Base-by-base conservation (phyloP, 2,329 filamentous ascomycete genomes). In the Arthrobotrys entomopaga region DNA sequence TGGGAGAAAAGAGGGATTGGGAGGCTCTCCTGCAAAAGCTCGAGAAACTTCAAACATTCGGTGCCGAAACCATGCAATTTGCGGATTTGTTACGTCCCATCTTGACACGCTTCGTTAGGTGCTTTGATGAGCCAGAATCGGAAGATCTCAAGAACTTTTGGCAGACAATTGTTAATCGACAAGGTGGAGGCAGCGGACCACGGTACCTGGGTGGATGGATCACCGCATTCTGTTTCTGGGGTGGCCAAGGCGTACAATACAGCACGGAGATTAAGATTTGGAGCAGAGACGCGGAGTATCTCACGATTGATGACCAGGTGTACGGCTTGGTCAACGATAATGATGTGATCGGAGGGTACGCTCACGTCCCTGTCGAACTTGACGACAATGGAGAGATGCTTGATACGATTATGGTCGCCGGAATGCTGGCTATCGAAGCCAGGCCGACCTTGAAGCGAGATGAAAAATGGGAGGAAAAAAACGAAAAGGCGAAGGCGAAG, bases 1-100 rank as follows among this genome's bases (percentile, higher is more conserved):
- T 84, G 0, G 86, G 86, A 1, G 81, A 84, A 43, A 77, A 80
- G 11, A 65, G 71, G 0, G 85, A 88, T 78, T 87, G 84, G 82
- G 77, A 80, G 20, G 77, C 77, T 22, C 78, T 88, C 5, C 77
- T 82, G 8, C 70, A 42, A 0, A 83, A 83, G 72, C 70, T 87
- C 3, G 82, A 84, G 10, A 81, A 80, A 15, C 78, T 87, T 0
- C 22, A 76, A 0, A 79, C 82, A 1, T 84, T 84, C 61, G 86
- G 85, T 0, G 46, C 78, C 0, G 82, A 87, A 77, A 80, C 84
- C 0, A 76, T 73, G 0, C 75, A 77, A 26, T 86, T 84, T 66
- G 80, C 79, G 0, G 58, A 77, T 0, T 81, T 82, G 4, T 79
- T 87, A 7, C 76, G 76, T 1, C 84, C 85, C 0, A 83, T 87